phyloP scores from a whole-genome alignment of 306 rosid species.

The Vigna nakashimae region DNA sequence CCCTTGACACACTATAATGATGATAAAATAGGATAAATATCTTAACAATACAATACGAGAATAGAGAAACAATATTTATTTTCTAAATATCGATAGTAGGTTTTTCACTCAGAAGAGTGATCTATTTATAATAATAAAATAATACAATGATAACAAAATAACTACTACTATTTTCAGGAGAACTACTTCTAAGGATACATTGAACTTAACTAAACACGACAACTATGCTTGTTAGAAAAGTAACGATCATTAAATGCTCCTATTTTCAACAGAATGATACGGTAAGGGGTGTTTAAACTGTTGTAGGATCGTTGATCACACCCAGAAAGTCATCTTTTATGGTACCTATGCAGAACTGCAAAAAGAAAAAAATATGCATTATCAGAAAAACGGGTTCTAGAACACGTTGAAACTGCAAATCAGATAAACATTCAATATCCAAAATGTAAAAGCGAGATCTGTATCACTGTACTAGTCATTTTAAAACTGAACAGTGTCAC shows the following conservation, averaged over 20 bases:
- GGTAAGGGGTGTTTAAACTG: constrained; percentile 47
- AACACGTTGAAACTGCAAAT: background rate
- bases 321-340: constrained; percentile 98
- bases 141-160: background rate
- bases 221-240: background rate
- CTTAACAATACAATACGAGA: no score
- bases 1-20: no score
- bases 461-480: background rate
- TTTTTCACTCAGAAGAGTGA: background rate
- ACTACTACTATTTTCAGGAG: background rate
- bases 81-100: no score
- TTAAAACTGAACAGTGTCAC: background rate
- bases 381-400: constrained; percentile 16
- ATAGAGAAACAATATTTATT: no score
- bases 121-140: background rate
- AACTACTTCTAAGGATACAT: background rate
- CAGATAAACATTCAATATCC: constrained; percentile 14
- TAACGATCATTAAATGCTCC: background rate
- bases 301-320: constrained; percentile 87
- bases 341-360: constrained; percentile 97
- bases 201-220: background rate
- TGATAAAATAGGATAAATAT: no score
- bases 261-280: background rate
- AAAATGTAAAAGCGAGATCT: background rate
- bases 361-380: background rate